These are phyloP conservation scores for Penicillium sp. DNA, from an alignment of 2,329 filamentous ascomycete species.

Conservation along the genomic window DNA sequence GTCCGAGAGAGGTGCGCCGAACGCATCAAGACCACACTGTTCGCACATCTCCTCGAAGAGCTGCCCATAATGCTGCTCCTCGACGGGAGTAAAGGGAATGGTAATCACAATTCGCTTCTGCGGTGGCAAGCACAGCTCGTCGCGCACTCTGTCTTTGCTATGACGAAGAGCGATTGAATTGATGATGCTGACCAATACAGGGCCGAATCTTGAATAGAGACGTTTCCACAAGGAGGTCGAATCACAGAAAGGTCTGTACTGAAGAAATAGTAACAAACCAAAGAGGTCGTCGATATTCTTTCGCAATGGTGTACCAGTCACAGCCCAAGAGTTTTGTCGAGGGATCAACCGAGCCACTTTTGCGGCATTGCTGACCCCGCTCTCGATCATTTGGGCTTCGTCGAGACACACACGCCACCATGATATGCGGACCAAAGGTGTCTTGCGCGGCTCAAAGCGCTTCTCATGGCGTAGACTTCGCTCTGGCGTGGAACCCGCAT, in stretches of 20 bases:
- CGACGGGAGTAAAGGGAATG: constrained; percentile 84
- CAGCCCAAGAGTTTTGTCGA: constrained; percentile 83
- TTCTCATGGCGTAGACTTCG: constrained; percentile 67
- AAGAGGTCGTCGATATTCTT: constrained; percentile 77
- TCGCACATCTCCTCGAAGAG: constrained; percentile 75
- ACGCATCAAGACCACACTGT: constrained; percentile 64
- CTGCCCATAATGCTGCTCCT: constrained; percentile 83
- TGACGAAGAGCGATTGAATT: constrained; percentile 75
- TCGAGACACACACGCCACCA: constrained; percentile 83
- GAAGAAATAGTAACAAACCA: constrained; percentile 78
- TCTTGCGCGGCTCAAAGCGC: constrained; percentile 66
- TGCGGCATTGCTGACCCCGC: constrained; percentile 79
- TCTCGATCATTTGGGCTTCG: constrained; percentile 87
- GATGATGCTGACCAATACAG: constrained; percentile 70
- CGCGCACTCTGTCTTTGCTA: constrained; percentile 76
- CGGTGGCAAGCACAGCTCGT: constrained; percentile 75
- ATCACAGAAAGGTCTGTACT: constrained; percentile 73
- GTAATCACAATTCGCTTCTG: constrained; percentile 88
- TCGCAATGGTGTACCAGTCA: constrained; percentile 87
- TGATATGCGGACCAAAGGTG: constrained; percentile 75
- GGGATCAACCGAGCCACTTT: constrained; percentile 78
- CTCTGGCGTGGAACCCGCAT: constrained; percentile 68
- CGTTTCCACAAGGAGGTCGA: constrained; percentile 67
- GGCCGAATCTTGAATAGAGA: constrained; percentile 62
- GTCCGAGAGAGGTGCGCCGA: constrained; percentile 62